A percentile compares a stretch with the other conserved stretches of the same genome.
phyloP scores from a whole-genome alignment of 257 asterid species.

The Asclepias syriaca region DNA sequence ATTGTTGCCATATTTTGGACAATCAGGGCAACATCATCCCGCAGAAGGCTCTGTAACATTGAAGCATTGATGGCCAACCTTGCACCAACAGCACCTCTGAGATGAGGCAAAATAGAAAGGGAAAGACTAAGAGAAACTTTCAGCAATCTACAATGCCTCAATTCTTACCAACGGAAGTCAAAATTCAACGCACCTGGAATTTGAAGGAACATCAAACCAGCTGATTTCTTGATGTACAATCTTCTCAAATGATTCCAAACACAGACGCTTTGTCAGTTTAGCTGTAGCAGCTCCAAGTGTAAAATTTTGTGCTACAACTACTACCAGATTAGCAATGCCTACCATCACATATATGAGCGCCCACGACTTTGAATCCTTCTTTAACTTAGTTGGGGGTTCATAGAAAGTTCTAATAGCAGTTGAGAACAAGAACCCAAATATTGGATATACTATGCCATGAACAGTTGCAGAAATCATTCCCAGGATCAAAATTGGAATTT shows the following conservation, averaged over 20 bases:
- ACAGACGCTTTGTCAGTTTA: slow-evolving; percentile 21
- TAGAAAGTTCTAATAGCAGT: slow-evolving; percentile 23
- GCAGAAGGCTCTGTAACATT: slow-evolving; percentile 17
- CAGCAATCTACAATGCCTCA: neutral
- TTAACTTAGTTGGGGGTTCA: slow-evolving; percentile 19
- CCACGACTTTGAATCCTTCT: slow-evolving; percentile 27
- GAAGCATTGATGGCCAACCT: slow-evolving; percentile 26
- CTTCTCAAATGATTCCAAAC: slow-evolving; percentile 21
- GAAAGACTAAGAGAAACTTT: neutral
- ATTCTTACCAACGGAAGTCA: neutral
- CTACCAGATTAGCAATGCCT: slow-evolving; percentile 17
- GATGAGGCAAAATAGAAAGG: neutral
- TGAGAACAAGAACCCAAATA: slow-evolving; percentile 23
- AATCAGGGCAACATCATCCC: slow-evolving; percentile 20
- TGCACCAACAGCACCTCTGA: slow-evolving; percentile 33
- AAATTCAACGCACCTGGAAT: slow-evolving; percentile 23
- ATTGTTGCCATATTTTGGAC: slow-evolving; percentile 29
- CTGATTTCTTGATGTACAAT: slow-evolving; percentile 23
- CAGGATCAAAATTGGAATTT: slow-evolving; percentile 20
- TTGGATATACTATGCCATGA: slow-evolving; percentile 23
- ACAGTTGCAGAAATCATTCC: slow-evolving; percentile 22
- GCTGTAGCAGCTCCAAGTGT: slow-evolving; percentile 33
- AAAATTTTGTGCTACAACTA: slow-evolving; percentile 18
- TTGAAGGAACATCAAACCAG: slow-evolving; percentile 34
- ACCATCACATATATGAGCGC: slow-evolving; percentile 22